Conservation (phyloP, 2,329 filamentous ascomycete genomes). For the Botrytis deweyae region DNA sequence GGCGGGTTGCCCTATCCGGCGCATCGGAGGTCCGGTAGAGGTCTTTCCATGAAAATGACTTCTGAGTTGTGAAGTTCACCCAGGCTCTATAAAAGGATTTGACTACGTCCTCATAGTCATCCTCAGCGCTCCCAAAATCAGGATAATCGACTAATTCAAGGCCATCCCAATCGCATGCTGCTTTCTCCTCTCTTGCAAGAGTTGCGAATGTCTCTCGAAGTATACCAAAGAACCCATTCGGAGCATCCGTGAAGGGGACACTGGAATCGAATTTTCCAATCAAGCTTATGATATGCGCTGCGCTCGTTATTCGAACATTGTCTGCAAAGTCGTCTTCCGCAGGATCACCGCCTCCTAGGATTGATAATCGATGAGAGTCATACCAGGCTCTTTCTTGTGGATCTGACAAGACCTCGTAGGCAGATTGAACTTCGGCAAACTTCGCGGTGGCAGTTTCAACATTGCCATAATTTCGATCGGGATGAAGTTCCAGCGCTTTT, state of each 20-base stretch:
- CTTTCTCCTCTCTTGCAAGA: constrained; percentile 75
- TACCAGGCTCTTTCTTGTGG: constrained; percentile 97
- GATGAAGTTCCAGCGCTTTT: constrained; percentile 90
- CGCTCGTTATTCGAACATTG: constrained; percentile 73
- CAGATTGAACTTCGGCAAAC: constrained; percentile 89
- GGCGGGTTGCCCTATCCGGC: constrained; percentile 77
- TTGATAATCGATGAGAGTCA: constrained; percentile 86
- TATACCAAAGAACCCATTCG: constrained; percentile 81
- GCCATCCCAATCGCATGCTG: constrained; percentile 68
- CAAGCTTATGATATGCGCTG: constrained; percentile 74
- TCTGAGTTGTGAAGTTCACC: constrained; percentile 78
- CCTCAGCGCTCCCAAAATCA: constrained; percentile 74
- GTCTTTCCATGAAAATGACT: constrained; percentile 89
- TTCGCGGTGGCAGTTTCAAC: constrained; percentile 77
- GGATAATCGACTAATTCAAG: constrained; percentile 67
- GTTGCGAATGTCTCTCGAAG: constrained; percentile 75
- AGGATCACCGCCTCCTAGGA: constrained; percentile 54
- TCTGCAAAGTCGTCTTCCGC: constrained; percentile 57
- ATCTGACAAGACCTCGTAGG: constrained; percentile 94
- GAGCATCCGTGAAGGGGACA: constrained; percentile 76
- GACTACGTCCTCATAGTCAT: constrained; percentile 73
- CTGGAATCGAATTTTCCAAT: constrained; percentile 78
- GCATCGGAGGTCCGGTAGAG: constrained; percentile 80
- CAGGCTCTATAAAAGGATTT: constrained; percentile 79
- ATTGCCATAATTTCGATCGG: constrained; percentile 88